Evolutionary conservation across 139 green algal species (phyloP).

Genomic region (Closterium sp.): DNA sequence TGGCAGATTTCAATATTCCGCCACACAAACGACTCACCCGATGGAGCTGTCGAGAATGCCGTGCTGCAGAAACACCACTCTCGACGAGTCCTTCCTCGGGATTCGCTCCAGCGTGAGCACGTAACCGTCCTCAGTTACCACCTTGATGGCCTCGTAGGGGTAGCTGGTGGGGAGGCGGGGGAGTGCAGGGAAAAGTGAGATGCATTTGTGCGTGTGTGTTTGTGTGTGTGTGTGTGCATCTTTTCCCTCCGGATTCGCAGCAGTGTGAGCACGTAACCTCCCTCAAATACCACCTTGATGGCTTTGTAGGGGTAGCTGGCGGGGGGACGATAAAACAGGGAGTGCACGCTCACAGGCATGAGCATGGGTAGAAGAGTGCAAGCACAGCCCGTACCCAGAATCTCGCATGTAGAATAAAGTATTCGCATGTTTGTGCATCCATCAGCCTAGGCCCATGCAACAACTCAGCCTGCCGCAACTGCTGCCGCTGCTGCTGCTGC

Average conservation of each 20-base stretch:
- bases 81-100: constrained; percentile 58
- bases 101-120: constrained; percentile 81
- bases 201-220: neutral
- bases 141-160: constrained; percentile 66
- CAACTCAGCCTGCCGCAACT: too few relatives aligned
- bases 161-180: constrained; percentile 49
- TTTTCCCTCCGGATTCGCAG: constrained; percentile 74
- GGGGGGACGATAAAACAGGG: too few relatives aligned
- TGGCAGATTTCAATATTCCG: too few relatives aligned
- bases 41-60: constrained; percentile 89
- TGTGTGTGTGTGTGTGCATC: neutral
- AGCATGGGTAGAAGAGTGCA: too few relatives aligned
- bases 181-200: too few relatives aligned
- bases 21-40: constrained; percentile 62
- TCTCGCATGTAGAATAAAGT: constrained; percentile 48
- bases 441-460: constrained; percentile 4
- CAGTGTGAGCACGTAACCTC: constrained; percentile 80
- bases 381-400: constrained; percentile 21
- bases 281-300: constrained; percentile 67
- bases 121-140: constrained; percentile 81
- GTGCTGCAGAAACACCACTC: constrained; percentile 83
- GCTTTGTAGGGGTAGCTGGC: constrained; percentile 66
- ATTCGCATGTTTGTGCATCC: constrained; percentile 31
- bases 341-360: too few relatives aligned
- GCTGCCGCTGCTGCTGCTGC: too few relatives aligned